Evolutionary conservation across 2,329 filamentous ascomycete species (phyloP).

Genomic region (Elsinoe arachidis): DNA sequence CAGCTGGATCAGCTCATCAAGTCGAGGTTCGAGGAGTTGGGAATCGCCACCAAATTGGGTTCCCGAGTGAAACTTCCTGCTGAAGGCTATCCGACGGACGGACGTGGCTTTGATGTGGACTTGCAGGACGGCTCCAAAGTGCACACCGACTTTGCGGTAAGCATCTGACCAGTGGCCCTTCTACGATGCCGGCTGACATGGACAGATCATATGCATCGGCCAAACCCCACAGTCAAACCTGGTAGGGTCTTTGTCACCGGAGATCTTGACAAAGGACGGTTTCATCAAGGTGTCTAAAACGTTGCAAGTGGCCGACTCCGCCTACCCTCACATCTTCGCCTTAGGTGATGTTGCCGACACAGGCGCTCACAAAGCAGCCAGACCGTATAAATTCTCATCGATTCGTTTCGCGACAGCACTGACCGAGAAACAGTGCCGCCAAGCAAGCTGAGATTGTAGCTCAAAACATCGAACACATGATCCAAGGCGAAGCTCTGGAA

Average conservation of each 20-base stretch:
- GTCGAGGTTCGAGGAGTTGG: slow-evolving; percentile 39
- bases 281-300: slow-evolving; percentile 43
- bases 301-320: slow-evolving; percentile 46
- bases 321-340: slow-evolving; percentile 48
- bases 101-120: slow-evolving; percentile 27
- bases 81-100: slow-evolving; percentile 20
- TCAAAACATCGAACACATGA: slow-evolving; percentile 46
- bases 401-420: neutral
- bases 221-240: slow-evolving; percentile 49
- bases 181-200: neutral
- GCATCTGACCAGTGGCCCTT: neutral
- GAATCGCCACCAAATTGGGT: slow-evolving; percentile 43
- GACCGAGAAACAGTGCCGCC: slow-evolving; percentile 27
- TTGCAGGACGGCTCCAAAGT: slow-evolving; percentile 39
- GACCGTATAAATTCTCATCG: slow-evolving; percentile 27
- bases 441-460: slow-evolving; percentile 46
- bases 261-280: slow-evolving; percentile 15
- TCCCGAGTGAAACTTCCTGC: slow-evolving; percentile 21
- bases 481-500: slow-evolving; percentile 23
- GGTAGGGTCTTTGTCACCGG: slow-evolving; percentile 36
- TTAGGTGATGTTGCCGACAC: slow-evolving; percentile 55
- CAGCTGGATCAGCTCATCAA: slow-evolving; percentile 33
- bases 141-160: slow-evolving; percentile 44
- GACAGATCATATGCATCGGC: slow-evolving; percentile 51
- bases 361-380: slow-evolving; percentile 45